These are phyloP conservation scores for Carex scoparia DNA, from an alignment of 176 grass and related monocot genomes.

Conservation along the genomic window DNA sequence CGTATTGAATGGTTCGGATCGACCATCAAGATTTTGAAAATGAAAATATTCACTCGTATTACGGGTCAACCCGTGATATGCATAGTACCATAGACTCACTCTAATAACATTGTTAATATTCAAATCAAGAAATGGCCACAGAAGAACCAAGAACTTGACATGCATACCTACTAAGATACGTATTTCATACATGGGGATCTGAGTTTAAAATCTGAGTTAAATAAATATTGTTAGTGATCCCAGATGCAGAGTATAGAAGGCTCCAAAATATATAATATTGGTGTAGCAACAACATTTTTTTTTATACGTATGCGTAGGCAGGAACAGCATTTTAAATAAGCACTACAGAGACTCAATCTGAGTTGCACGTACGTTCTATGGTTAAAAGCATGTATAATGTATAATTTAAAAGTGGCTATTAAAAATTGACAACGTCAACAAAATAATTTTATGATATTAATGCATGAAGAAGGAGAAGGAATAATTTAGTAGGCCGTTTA, in stretches of 20 bases:
- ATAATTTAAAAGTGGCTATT: background rate
- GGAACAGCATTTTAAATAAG: background rate
- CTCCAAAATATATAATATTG: constrained; percentile 9
- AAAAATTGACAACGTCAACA: constrained; percentile 7
- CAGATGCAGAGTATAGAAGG: constrained; percentile 13
- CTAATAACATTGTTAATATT: background rate
- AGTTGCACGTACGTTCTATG: background rate
- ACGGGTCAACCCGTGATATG: no score
- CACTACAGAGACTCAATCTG: constrained; percentile 10
- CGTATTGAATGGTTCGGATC: no score
- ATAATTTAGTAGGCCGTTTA: background rate
- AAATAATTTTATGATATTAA: background rate
- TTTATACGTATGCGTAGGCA: no score
- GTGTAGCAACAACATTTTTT: background rate
- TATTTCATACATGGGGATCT: background rate
- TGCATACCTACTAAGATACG: background rate
- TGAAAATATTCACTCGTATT: no score
- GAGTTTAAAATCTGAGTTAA: background rate
- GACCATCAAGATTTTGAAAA: no score
- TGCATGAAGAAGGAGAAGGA: background rate
- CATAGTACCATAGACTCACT: no score
- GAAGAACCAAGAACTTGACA: background rate
- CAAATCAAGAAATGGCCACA: background rate
- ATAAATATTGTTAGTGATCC: background rate
- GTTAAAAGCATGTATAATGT: background rate